Evolutionary conservation across 2,329 filamentous ascomycete species (phyloP).

Genomic region (Ilyonectria sp.): DNA sequence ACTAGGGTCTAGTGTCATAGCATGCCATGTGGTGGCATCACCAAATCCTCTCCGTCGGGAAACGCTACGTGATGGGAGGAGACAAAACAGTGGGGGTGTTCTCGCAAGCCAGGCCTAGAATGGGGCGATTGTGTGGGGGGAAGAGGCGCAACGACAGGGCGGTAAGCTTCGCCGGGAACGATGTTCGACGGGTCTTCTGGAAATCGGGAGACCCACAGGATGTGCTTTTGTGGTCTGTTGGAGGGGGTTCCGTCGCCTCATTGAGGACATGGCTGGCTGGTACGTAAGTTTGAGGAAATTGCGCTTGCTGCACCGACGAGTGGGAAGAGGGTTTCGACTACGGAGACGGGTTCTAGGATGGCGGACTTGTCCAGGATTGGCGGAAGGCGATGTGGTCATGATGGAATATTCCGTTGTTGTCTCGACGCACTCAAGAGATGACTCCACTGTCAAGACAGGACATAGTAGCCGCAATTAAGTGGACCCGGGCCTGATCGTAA

Average conservation of each 20-base stretch:
- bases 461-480: constrained; percentile 32
- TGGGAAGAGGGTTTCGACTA: constrained; percentile 10
- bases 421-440: constrained; percentile 26
- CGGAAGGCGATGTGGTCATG: constrained; percentile 15
- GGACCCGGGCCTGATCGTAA: constrained; percentile 38
- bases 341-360: constrained; percentile 21
- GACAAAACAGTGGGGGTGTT: constrained; percentile 41
- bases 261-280: constrained; percentile 18
- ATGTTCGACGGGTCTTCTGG: constrained; percentile 43
- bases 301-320: constrained; percentile 2
- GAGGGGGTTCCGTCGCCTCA: constrained; percentile 35
- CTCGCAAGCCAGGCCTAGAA: constrained; percentile 26
- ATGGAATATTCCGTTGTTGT: constrained; percentile 29
- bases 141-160: constrained; percentile 32
- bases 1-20: constrained; percentile 29
- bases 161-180: constrained; percentile 23
- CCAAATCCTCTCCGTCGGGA: constrained; percentile 26
- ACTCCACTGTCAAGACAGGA: constrained; percentile 32
- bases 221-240: constrained; percentile 37
- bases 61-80: constrained; percentile 29
- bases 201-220: constrained; percentile 37
- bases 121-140: constrained; percentile 24
- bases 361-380: constrained; percentile 13
- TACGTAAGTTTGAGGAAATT: constrained; percentile 26
- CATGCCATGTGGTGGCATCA: constrained; percentile 39